A percentile compares a stretch with the other conserved stretches of the same genome.
These are phyloP conservation scores for Kuraishia floccosa DNA, from an alignment of 805 yeast genomes.

Conservation along the genomic window DNA sequence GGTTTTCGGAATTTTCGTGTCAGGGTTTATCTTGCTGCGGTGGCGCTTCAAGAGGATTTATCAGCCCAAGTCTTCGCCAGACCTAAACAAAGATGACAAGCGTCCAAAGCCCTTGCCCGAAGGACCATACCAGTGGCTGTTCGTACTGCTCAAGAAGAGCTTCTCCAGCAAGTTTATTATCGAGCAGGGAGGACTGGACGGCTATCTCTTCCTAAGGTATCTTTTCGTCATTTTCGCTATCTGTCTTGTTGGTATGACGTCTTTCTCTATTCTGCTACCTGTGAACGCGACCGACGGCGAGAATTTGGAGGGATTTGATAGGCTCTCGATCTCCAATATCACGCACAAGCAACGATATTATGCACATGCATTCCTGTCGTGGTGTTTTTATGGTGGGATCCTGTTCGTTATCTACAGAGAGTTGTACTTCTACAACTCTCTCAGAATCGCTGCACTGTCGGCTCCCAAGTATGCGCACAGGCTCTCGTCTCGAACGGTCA, in stretches of 20 bases:
- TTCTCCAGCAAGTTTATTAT: conserved; percentile 69
- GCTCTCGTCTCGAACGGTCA: conserved; percentile 68
- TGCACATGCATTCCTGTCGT: conserved; percentile 76
- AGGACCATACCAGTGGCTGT: conserved; percentile 64
- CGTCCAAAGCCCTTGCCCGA: conserved; percentile 65
- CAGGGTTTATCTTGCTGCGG: conserved; percentile 55
- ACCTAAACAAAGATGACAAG: conserved; percentile 44
- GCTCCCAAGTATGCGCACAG: conserved; percentile 72
- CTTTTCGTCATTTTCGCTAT: conserved; percentile 42
- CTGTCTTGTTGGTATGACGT: conserved; percentile 43
- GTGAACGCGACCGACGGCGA: conserved; percentile 65
- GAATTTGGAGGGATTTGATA: conserved; percentile 58
- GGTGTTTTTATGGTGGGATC: conserved; percentile 65
- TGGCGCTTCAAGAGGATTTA: conserved; percentile 63
- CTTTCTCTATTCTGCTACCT: conserved; percentile 69
- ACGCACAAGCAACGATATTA: conserved; percentile 50
- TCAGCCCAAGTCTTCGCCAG: conserved; percentile 66
- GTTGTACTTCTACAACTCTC: conserved; percentile 61
- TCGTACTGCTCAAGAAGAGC: conserved; percentile 47
- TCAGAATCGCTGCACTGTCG: conserved; percentile 68
- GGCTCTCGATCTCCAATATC: conserved; percentile 70
- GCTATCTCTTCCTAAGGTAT: conserved; percentile 81
- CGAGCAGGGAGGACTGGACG: conserved; percentile 88
- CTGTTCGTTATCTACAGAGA: conserved; percentile 76
- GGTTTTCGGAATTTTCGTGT: conserved; percentile 50